Evolutionary conservation across 1,284 basidiomycete species (phyloP).

Genomic region (Moesziomyces parantarcticus): DNA sequence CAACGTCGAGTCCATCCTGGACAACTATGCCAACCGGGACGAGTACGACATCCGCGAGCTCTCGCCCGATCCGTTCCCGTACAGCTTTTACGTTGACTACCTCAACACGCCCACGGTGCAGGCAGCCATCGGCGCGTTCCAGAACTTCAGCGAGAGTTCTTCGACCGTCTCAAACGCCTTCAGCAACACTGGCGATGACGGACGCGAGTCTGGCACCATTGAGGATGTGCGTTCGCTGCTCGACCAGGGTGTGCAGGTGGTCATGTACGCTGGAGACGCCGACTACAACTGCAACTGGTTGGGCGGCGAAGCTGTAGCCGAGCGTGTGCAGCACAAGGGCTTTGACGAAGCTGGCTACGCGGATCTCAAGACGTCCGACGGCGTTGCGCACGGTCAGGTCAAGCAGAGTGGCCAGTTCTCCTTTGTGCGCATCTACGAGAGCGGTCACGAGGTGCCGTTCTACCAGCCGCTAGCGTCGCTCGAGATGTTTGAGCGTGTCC

Average conservation of each 20-base stretch:
- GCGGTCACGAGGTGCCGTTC: slow-evolving; percentile 57
- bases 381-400: slow-evolving; percentile 38
- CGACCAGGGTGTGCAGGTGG: slow-evolving; percentile 44
- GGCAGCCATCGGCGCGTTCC: slow-evolving; percentile 50
- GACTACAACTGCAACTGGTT: slow-evolving; percentile 60
- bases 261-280: slow-evolving; percentile 52
- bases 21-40: slow-evolving; percentile 45
- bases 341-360: slow-evolving; percentile 44
- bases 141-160: slow-evolving; percentile 51
- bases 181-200: slow-evolving; percentile 48
- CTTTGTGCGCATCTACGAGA: slow-evolving; percentile 53
- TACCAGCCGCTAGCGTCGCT: slow-evolving; percentile 53
- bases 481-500: slow-evolving; percentile 43
- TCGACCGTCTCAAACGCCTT: slow-evolving; percentile 38
- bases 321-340: slow-evolving; percentile 33
- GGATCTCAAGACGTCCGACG: slow-evolving; percentile 29
- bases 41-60: slow-evolving; percentile 58
- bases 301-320: slow-evolving; percentile 42
- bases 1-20: slow-evolving; percentile 44
- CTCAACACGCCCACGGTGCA: slow-evolving; percentile 46
- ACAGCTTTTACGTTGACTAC: slow-evolving; percentile 49
- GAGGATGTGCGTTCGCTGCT: slow-evolving; percentile 43
- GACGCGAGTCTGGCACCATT: slow-evolving; percentile 39
- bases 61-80: slow-evolving; percentile 55
- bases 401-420: slow-evolving; percentile 50